Evolutionary conservation across 495 filamentous ascomycete genomes (phyloP).

Genomic region (Chaetomium cochliodes): DNA sequence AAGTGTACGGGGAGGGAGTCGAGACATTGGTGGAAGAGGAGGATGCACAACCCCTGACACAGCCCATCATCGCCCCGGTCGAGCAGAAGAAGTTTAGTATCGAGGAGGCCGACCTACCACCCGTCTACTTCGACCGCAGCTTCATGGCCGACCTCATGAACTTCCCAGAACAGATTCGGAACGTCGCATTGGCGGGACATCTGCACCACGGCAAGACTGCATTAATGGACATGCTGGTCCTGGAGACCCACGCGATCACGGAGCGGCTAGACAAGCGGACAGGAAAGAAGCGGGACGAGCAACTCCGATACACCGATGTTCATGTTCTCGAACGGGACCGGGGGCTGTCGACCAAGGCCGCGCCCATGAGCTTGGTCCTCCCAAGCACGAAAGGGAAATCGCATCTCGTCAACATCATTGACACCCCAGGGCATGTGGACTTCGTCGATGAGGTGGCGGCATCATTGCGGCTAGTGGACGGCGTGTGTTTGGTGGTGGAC

Average conservation of each 20-base stretch:
- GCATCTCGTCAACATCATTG: conserved; percentile 91
- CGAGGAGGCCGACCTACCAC: conserved; percentile 85
- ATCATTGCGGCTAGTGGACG: conserved; percentile 82
- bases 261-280: conserved; percentile 73
- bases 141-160: conserved; percentile 98
- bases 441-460: conserved; percentile 96
- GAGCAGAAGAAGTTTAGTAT: conserved; percentile 94
- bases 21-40: conserved; percentile 97
- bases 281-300: conserved; percentile 82
- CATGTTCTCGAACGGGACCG: conserved; percentile 85
- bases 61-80: conserved; percentile 91
- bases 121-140: conserved; percentile 74
- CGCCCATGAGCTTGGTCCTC: conserved; percentile 91
- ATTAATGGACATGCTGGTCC: conserved; percentile 96
- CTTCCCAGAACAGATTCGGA: conserved; percentile 89
- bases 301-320: conserved; percentile 90
- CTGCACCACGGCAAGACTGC: conserved; percentile 97
- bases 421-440: conserved; percentile 96
- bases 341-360: conserved; percentile 88
- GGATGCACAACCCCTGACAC: conserved; percentile 86
- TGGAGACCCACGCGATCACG: conserved; percentile 86
- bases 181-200: conserved; percentile 88
- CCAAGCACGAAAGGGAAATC: conserved; percentile 88
- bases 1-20: conserved; percentile 90
- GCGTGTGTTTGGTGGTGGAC: conserved; percentile 90